Percentiles rank a stretch among this genome's conserved stretches.
phyloP scores from a whole-genome alignment of 768 basidiomycete species.

The Lentinus tigrinus region DNA sequence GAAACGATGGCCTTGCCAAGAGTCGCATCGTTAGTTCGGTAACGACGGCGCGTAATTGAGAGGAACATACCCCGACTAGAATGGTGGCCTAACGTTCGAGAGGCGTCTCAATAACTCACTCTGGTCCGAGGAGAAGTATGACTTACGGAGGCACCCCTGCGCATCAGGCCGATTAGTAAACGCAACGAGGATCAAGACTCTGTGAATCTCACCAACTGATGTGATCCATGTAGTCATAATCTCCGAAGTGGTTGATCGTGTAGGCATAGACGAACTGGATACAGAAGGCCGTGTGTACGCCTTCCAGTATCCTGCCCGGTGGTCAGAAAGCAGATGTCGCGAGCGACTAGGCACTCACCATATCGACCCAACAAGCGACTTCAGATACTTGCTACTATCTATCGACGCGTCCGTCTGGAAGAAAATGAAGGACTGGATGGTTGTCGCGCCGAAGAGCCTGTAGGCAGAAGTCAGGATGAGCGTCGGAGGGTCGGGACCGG shows the following conservation, averaged over 20 bases:
- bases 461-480: no score
- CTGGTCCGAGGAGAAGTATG: background rate
- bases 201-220: background rate
- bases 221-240: constrained; percentile 2
- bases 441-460: constrained; percentile 10
- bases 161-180: background rate
- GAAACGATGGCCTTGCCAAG: constrained; percentile 1
- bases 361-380: constrained; percentile 1
- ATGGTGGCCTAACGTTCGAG: background rate
- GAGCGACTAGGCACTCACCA: background rate
- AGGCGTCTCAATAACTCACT: background rate
- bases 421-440: constrained; percentile 5
- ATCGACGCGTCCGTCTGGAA: background rate
- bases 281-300: constrained; percentile 4
- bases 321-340: background rate
- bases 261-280: constrained; percentile 7
- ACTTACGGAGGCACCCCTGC: background rate
- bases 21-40: background rate
- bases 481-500: background rate
- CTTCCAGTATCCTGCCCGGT: constrained; percentile 1
- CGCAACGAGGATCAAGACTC: no score
- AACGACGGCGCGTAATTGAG: background rate
- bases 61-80: background rate
- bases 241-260: constrained; percentile 3
- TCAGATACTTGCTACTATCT: background rate